Base-by-base conservation (phyloP, 495 filamentous ascomycete species). In the Clavariopsis aquatica region DNA sequence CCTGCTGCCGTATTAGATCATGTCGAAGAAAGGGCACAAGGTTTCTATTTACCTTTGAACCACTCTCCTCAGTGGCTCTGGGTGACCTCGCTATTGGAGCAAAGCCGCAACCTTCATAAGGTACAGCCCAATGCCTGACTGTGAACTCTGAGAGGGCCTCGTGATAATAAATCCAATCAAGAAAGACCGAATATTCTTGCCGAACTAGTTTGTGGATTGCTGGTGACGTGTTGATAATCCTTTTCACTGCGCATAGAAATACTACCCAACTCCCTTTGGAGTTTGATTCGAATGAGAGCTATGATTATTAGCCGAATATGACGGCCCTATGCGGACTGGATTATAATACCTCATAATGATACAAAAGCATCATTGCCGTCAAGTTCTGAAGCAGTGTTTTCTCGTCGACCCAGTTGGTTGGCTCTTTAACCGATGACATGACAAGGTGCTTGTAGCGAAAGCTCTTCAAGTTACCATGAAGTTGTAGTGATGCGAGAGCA, bases 81-180 rank as follows among this genome's bases (percentile, higher is more conserved):
- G 57, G 58, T 63, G 58, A 66, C 62, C 63, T 70, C 59, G 49
- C 57, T 28, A 58, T 52, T 29, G 58, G 67, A 57, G 56, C 45
- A 47, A 66, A 66, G 52, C 63, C 63, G 49, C 58, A 70, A 52
- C 57, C 64, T 53, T 62, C 63, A 63, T 66, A 66, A 28, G 53
- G 56, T 23, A 53, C 53, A 52, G 4, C 24, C 63, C 63, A 70
- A 59, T 70, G 67, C 52, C 63, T 56, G 47, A 70, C 57, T 58
- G 63, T 66, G 57, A 70, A 70, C 52, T 66, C 58, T 51, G 63
- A 19, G n/a, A 66, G 52, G 27, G 41, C 57, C 49, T 70, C 67
- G 41, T 66, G 64, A 49, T 66, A 70, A 55, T 70, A 66, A 53
- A 66, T 62, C 67, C 67, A 70, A 63, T 70, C 67, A 27, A 66